Evolutionary conservation across 805 yeast genomes (phyloP).

Genomic region (Saturnispora silvae): DNA sequence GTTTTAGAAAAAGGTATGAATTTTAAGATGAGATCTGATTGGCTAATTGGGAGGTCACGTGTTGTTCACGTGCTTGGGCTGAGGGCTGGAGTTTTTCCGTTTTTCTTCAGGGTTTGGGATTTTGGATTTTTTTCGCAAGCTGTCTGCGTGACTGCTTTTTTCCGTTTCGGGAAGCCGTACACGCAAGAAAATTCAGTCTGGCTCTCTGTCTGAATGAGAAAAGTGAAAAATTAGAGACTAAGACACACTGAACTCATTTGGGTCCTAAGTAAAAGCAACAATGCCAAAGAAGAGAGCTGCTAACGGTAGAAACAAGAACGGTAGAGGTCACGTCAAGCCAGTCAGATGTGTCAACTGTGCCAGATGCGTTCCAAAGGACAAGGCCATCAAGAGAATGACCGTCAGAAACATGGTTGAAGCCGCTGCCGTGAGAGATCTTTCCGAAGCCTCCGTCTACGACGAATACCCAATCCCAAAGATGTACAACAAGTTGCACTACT

Average conservation of each 20-base stretch:
- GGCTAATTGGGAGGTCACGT: slow-evolving; percentile 1
- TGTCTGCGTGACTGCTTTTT: background rate
- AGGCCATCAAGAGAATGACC: slow-evolving; percentile 99
- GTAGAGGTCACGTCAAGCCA: slow-evolving; percentile 99
- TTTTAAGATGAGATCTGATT: slow-evolving; percentile 1
- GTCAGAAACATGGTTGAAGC: slow-evolving; percentile 99
- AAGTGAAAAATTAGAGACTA: background rate
- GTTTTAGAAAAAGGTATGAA: no score
- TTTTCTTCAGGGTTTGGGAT: background rate
- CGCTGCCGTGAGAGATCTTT: slow-evolving; percentile 98
- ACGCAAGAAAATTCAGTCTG: no score
- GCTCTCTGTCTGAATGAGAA: no score
- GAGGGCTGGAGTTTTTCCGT: background rate
- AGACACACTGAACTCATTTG: no score
- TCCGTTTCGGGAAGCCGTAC: background rate
- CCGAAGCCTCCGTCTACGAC: slow-evolving; percentile 98
- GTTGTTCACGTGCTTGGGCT: background rate
- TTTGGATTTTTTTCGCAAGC: background rate
- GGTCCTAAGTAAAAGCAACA: no score
- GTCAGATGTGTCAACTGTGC: slow-evolving; percentile 99
- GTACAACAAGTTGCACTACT: slow-evolving; percentile 99
- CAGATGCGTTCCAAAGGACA: slow-evolving; percentile 99
- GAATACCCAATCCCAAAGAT: slow-evolving; percentile 99
- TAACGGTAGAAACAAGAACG: slow-evolving; percentile 99
- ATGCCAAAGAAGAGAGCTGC: slow-evolving; percentile 99